phyloP scores from a whole-genome alignment of 495 filamentous ascomycete species.

The Chaetomium cochliodes region DNA sequence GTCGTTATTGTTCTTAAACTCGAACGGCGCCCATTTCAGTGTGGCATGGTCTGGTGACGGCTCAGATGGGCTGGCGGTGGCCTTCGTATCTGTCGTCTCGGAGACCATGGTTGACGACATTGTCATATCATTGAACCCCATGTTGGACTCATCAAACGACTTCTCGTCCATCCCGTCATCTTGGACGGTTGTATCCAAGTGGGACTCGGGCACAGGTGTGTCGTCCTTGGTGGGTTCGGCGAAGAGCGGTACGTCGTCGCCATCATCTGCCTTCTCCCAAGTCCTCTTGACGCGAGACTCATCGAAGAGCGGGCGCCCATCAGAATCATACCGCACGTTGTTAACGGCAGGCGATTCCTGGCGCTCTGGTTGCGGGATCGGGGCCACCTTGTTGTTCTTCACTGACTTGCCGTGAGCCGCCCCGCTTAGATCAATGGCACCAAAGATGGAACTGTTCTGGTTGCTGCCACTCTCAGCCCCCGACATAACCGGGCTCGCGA shows the following conservation, averaged over 20 bases:
- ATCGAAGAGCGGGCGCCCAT: constrained; percentile 51
- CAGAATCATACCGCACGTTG: constrained; percentile 48
- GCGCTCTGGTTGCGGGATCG: constrained; percentile 69
- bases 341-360: constrained; percentile 32
- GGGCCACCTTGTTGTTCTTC: constrained; percentile 77
- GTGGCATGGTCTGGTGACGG: constrained; percentile 42
- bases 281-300: constrained; percentile 70
- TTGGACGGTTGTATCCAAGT: constrained; percentile 17
- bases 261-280: constrained; percentile 57
- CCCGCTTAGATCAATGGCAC: constrained; percentile 63
- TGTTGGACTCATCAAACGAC: constrained; percentile 49
- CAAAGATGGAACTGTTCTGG: constrained; percentile 63
- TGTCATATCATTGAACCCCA: constrained; percentile 38
- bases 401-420: constrained; percentile 58
- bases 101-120: constrained; percentile 48
- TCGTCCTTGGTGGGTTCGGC: constrained; percentile 47
- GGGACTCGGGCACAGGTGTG: constrained; percentile 27
- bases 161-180: constrained; percentile 38
- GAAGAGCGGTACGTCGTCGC: constrained; percentile 68
- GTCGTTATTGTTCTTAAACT: constrained; percentile 42
- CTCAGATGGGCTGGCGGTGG: constrained; percentile 48
- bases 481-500: constrained; percentile 39
- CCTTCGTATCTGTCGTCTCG: constrained; percentile 49
- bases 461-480: constrained; percentile 39
- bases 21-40: constrained; percentile 45